Evolutionary conservation across 495 filamentous ascomycete species (phyloP).

Genomic region (Aspergillus kassunensis): DNA sequence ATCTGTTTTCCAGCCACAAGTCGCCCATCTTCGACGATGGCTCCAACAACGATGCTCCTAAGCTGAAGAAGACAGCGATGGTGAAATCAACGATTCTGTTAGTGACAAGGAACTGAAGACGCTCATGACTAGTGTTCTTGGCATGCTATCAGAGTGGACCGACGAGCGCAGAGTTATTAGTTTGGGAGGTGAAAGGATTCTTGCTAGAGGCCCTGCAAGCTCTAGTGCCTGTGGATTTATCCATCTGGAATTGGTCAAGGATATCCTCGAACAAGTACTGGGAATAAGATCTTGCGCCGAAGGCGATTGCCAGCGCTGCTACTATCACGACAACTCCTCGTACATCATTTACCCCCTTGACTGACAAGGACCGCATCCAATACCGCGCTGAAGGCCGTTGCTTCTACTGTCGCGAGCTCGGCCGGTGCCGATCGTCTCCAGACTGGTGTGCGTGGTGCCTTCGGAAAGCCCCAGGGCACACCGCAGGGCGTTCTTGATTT

Average conservation of each 20-base stretch:
- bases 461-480: constrained; percentile 97
- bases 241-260: constrained; percentile 31
- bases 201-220: constrained; percentile 55
- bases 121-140: constrained; percentile 64
- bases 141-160: constrained; percentile 89
- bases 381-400: no score
- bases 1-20: no score
- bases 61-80: constrained; percentile 50
- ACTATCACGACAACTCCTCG: no score
- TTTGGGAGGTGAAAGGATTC: constrained; percentile 56
- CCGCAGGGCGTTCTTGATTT: constrained; percentile 79
- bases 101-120: constrained; percentile 83
- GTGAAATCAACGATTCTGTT: constrained; percentile 60
- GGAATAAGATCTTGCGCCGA: constrained; percentile 19
- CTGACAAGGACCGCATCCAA: no score
- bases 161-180: constrained; percentile 84
- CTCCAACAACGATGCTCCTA: no score
- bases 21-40: no score
- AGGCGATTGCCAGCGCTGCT: no score
- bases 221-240: constrained; percentile 53
- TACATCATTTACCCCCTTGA: no score
- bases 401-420: no score
- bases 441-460: constrained; percentile 99
- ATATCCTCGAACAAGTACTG: constrained; percentile 34
- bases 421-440: constrained; percentile 96